phyloP scores from a whole-genome alignment of 257 asterid species.

The Rubia yunnanensis region DNA sequence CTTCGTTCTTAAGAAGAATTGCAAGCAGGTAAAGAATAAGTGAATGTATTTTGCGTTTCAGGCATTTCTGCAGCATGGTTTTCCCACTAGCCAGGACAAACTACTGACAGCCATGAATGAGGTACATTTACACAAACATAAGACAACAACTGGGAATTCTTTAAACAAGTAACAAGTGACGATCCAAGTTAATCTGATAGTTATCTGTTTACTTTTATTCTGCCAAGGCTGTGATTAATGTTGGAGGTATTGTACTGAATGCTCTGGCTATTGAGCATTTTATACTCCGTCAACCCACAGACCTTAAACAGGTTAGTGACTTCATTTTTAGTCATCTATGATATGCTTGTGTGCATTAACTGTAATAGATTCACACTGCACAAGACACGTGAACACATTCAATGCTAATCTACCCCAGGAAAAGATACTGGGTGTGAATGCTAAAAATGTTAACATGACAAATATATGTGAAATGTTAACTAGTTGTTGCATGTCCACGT shows the following conservation, averaged over 20 bases:
- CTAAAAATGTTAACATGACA: neutral
- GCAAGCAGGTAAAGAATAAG: neutral
- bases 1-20: neutral
- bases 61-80: constrained; percentile 78
- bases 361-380: neutral
- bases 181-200: neutral
- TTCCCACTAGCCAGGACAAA: constrained; percentile 73
- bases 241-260: constrained; percentile 68
- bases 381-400: neutral
- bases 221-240: constrained; percentile 60
- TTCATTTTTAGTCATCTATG: neutral
- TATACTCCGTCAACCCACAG: constrained; percentile 81
- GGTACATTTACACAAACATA: constrained; percentile 32
- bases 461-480: neutral
- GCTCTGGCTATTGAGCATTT: constrained; percentile 75
- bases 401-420: neutral
- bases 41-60: constrained; percentile 18
- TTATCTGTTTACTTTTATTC: constrained; percentile 6
- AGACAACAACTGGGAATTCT: neutral
- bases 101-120: constrained; percentile 47
- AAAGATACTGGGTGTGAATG: neutral
- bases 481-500: too few relatives aligned
- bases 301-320: constrained; percentile 47
- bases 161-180: too few relatives aligned
- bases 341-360: neutral